phyloP scores from a whole-genome alignment of 805 yeast genomes.

The Metschnikowia koreensis region DNA sequence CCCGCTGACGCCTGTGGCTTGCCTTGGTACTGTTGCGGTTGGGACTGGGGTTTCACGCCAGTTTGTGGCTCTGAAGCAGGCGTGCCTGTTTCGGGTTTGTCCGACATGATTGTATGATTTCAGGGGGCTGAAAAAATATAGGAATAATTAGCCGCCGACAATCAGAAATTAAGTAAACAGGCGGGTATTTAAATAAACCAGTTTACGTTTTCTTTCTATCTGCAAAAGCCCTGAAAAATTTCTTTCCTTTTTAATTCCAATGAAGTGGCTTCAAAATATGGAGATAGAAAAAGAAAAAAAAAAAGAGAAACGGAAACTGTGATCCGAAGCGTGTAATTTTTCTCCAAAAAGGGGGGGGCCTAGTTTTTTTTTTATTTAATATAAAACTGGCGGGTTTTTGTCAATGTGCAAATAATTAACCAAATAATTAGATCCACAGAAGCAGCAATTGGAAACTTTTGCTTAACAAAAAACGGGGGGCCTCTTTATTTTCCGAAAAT shows the following conservation, averaged over 20 bases:
- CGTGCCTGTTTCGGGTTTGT: slow-evolving; percentile 9
- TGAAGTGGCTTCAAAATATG: neutral
- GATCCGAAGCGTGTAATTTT: neutral
- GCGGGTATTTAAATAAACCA: no score
- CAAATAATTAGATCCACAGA: slow-evolving; percentile 16
- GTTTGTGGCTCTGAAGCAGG: slow-evolving; percentile 2
- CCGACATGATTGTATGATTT: slow-evolving; percentile 9
- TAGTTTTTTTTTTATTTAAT: slow-evolving; percentile 3
- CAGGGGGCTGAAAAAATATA: no score
- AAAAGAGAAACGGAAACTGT: neutral
- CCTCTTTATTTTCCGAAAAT: slow-evolving; percentile 1
- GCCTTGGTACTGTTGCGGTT: slow-evolving; percentile 10
- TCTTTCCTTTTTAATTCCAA: neutral
- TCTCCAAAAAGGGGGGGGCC: neutral
- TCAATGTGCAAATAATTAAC: slow-evolving; percentile 14
- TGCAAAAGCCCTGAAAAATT: no score
- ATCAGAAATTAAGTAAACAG: no score
- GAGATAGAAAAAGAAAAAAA: neutral
- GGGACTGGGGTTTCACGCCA: slow-evolving; percentile 3
- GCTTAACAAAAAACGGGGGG: neutral
- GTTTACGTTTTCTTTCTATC: no score
- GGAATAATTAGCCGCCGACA: no score
- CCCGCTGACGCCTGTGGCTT: slow-evolving; percentile 4
- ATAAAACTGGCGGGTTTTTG: slow-evolving; percentile 6
- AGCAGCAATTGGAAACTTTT: slow-evolving; percentile 9